Evolutionary conservation across 2,329 filamentous ascomycete species (phyloP).

Genomic region (Penicillium expansum): DNA sequence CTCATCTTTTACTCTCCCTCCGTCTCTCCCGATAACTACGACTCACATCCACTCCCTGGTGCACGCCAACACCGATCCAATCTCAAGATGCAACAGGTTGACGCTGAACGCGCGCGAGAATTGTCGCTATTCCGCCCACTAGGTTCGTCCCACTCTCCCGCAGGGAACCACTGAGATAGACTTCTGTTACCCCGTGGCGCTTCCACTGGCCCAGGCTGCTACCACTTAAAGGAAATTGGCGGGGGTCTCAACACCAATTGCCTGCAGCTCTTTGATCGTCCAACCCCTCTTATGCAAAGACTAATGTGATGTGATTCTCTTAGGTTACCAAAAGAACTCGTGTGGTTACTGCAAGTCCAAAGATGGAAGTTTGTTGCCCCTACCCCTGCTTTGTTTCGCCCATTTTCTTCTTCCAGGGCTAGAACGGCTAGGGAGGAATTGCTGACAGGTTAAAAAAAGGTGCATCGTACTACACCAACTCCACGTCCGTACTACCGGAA

Average conservation of each 20-base stretch:
- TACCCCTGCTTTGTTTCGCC: background rate
- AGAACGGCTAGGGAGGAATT: background rate
- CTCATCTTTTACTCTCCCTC: background rate
- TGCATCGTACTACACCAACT: constrained; percentile 48
- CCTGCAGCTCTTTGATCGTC: constrained; percentile 1
- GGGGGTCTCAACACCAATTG: constrained; percentile 5
- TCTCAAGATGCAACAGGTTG: constrained; percentile 30
- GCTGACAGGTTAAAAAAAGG: constrained; percentile 35
- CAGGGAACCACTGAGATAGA: constrained; percentile 34
- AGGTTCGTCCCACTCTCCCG: constrained; percentile 36
- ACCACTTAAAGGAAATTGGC: constrained; percentile 5
- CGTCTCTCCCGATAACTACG: background rate
- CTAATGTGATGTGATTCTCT: constrained; percentile 5
- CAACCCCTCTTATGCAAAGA: background rate
- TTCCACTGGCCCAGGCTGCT: constrained; percentile 30
- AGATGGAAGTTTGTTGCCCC: constrained; percentile 43
- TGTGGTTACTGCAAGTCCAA: constrained; percentile 51
- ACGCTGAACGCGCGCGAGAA: constrained; percentile 42
- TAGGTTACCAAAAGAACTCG: constrained; percentile 48
- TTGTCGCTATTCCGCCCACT: constrained; percentile 46
- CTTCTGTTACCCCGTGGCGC: constrained; percentile 32
- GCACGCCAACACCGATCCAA: constrained; percentile 1
- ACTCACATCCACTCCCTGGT: background rate
- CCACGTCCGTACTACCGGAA: constrained; percentile 42
- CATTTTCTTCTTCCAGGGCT: background rate